A percentile compares a stretch with the other conserved stretches of the same genome.
Conservation (phyloP, 495 filamentous ascomycete species). For the Podospora bellae-mahoneyi region DNA sequence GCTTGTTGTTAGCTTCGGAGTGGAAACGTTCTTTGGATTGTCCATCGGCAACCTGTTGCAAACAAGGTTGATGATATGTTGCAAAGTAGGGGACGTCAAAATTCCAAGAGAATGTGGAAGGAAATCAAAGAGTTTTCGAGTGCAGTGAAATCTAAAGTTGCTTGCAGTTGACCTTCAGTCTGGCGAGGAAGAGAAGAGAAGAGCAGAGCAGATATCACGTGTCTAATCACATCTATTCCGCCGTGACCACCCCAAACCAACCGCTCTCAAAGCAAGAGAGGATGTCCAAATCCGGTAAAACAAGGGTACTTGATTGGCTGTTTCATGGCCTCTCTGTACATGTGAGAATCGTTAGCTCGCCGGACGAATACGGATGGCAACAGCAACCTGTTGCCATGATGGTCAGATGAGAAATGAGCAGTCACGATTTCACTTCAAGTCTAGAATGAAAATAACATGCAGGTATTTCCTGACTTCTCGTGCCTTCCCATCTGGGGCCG, state of each 20-base stretch:
- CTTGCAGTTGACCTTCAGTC: too few species aligned
- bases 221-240: not conserved
- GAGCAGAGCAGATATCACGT: not conserved
- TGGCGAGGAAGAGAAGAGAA: not conserved
- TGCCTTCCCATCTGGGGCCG: not conserved
- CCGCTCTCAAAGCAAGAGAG: not conserved
- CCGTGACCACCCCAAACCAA: not conserved
- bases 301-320: slow-evolving; percentile 3
- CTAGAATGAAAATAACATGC: not conserved
- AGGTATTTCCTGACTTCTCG: not conserved
- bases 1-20: too few species aligned
- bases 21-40: too few species aligned
- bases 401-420: not conserved
- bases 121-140: too few species aligned
- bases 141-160: too few species aligned
- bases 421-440: not conserved
- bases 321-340: not conserved
- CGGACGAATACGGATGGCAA: not conserved
- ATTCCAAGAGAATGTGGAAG: too few species aligned
- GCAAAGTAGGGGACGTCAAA: too few species aligned
- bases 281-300: slow-evolving; percentile 5
- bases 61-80: too few species aligned
- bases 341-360: not conserved
- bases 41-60: too few species aligned
- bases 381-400: not conserved